phyloP scores from a whole-genome alignment of 1,139 yeast genomes.

The Diutina sp. region DNA sequence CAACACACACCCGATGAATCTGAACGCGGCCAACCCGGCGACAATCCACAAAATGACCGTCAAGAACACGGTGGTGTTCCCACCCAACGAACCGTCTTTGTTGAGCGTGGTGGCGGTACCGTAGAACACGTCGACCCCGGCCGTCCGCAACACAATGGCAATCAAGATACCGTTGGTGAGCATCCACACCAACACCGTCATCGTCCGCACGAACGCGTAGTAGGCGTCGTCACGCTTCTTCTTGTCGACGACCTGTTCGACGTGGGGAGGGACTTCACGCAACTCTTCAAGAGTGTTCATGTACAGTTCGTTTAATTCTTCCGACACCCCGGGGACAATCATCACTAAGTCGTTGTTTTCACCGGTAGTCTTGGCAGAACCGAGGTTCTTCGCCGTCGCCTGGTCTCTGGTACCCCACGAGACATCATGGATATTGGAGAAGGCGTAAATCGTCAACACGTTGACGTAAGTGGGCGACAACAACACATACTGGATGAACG shows the following conservation, averaged over 20 bases:
- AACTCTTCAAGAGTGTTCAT: constrained; percentile 35
- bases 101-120: constrained; percentile 5
- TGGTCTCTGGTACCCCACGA: constrained; percentile 86
- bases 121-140: constrained; percentile 12
- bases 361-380: constrained; percentile 47
- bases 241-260: constrained; percentile 10
- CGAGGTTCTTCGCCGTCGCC: constrained; percentile 50
- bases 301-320: constrained; percentile 52
- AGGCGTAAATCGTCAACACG: constrained; percentile 70
- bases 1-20: constrained; percentile 27
- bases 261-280: constrained; percentile 16
- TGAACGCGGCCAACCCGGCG: constrained; percentile 32
- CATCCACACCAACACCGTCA: constrained; percentile 35
- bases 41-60: constrained; percentile 37
- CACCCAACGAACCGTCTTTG: constrained; percentile 14
- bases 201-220: constrained; percentile 19
- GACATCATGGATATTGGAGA: constrained; percentile 76
- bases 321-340: constrained; percentile 50
- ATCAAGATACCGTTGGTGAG: constrained; percentile 30
- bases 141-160: constrained; percentile 29
- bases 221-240: constrained; percentile 21
- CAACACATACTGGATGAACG: constrained; percentile 57
- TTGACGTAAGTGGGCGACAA: constrained; percentile 69
- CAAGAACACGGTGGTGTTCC: constrained; percentile 28
- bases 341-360: constrained; percentile 49